Evolutionary conservation across 1,284 basidiomycete species (phyloP), one percentile per base, ranked within the genome.

Genomic region (Puccinia coronata): DNA sequence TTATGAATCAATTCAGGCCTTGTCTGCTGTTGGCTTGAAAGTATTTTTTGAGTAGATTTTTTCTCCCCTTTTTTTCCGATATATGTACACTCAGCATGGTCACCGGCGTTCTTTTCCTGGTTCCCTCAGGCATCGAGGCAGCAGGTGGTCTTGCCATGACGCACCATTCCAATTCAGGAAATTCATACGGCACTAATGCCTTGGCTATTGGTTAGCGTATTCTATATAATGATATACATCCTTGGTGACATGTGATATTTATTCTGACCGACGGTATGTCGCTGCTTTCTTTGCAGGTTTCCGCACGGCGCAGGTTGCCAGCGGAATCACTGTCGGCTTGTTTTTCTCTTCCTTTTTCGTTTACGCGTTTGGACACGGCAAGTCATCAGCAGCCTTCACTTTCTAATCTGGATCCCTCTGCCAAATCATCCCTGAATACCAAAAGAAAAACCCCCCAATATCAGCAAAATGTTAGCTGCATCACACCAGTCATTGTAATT

Each of bases 321-420:
- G 95, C 83, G 94, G 93, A 79, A 94, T 95, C 84, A 95, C 93
- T 0, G 92, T 94, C 73, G 93, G 93, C n/a, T 86, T 95, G 59
- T 95, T 95, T 87, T 93, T 92, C 88, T 93, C 92, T 83, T 92
- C 93, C 84, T 91, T 93, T 55, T 86, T 95, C 49, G 92, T 95
- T 41, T 95, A 95, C 85, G 92, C 91, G 84, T 93, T 95, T 84
- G 93, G 93, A 12, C 88, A 90, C 23, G 90, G 92, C 83, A 94
- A 94, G 88, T 92, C 91, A 79, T 92, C 92, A 20, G 92, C 92
- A 11, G 89, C 93, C 31, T 94, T 94, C 86, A 93, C 92, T 12
- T 94, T 93, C 88, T 94, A 85, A 72, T 28, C 25, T 41, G n/a
- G n/a, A n/a, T n/a, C n/a, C n/a, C n/a, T n/a, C n/a, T n/a, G n/a